Percentiles rank a stretch among this genome's conserved stretches.
Evolutionary conservation across 257 asterid genomes (phyloP).

Genomic region (Gentiana dahurica): DNA sequence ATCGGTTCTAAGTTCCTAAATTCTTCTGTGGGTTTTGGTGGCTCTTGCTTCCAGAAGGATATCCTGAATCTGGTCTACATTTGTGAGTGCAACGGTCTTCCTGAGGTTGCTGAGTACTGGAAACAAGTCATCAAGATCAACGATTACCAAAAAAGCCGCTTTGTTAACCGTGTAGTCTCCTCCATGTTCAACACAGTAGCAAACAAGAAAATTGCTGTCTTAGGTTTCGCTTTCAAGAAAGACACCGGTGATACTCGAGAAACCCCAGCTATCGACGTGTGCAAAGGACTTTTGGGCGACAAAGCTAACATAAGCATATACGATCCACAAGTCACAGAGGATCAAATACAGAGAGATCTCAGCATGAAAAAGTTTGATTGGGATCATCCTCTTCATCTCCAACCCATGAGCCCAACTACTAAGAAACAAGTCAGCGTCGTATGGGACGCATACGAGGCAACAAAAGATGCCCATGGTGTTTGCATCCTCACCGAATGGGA

Average conservation of each 20-base stretch:
- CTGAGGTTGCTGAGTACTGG: constrained; percentile 88
- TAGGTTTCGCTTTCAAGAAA: constrained; percentile 81
- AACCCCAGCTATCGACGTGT: constrained; percentile 81
- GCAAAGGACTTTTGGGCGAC: constrained; percentile 79
- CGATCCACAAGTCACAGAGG: constrained; percentile 79
- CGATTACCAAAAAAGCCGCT: constrained; percentile 72
- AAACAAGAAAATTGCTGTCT: constrained; percentile 67
- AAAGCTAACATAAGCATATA: constrained; percentile 73
- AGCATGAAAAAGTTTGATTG: constrained; percentile 74
- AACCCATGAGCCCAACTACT: constrained; percentile 79
- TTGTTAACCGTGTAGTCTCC: constrained; percentile 63
- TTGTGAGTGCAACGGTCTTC: constrained; percentile 84
- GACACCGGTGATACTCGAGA: constrained; percentile 83
- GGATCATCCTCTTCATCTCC: constrained; percentile 91
- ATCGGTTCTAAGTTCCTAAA: constrained; percentile 77
- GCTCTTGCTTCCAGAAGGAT: constrained; percentile 91
- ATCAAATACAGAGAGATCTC: constrained; percentile 86
- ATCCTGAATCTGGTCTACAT: constrained; percentile 74
- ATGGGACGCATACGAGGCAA: constrained; percentile 72
- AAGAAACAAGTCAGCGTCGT: constrained; percentile 51
- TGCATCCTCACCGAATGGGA: constrained; percentile 92
- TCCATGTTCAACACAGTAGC: constrained; percentile 86
- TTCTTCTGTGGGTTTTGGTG: constrained; percentile 88
- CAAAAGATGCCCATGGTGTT: constrained; percentile 69
- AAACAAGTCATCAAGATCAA: constrained; percentile 82